Evolutionary conservation across 257 asterid genomes (phyloP).

Genomic region (Primulina eburnea): DNA sequence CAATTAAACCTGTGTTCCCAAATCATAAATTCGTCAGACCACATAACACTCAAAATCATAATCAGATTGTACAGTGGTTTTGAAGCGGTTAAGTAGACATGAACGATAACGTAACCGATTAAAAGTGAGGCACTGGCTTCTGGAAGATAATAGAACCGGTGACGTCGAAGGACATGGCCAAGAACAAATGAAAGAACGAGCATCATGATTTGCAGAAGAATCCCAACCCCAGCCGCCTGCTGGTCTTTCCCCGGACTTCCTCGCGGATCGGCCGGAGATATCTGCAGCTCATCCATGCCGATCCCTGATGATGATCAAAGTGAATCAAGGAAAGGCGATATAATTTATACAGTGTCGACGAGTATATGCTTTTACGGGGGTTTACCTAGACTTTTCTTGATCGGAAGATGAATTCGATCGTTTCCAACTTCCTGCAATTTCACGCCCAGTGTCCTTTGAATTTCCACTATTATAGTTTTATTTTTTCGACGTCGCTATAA

Average conservation of each 20-base stretch:
- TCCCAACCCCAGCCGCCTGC: conserved; percentile 98
- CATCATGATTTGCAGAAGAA: conserved; percentile 99
- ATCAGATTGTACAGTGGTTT: conserved; percentile 18
- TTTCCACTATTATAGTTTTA: too few relatives aligned
- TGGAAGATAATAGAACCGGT: conserved; percentile 87
- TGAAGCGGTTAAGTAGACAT: background rate
- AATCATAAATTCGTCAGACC: conserved; percentile 24
- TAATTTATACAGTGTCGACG: conserved; percentile 4
- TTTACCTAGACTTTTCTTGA: conserved; percentile 25
- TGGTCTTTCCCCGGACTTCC: conserved; percentile 89
- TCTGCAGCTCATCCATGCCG: conserved; percentile 69
- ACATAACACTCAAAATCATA: conserved; percentile 10
- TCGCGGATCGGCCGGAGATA: conserved; percentile 82
- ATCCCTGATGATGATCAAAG: conserved; percentile 27
- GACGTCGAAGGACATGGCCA: conserved; percentile 97
- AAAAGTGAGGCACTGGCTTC: conserved; percentile 99
- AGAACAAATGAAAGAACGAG: conserved; percentile 92
- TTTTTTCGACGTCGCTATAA: too few relatives aligned
- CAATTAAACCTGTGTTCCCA: conserved; percentile 69
- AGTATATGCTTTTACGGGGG: conserved; percentile 12
- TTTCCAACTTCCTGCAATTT: conserved; percentile 18
- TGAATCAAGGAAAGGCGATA: conserved; percentile 20
- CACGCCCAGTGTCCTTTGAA: conserved; percentile 18
- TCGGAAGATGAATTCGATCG: conserved; percentile 13
- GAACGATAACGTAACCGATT: conserved; percentile 52